Conservation (phyloP, 139 green algal genomes). For the Ettlia oleoabundans region DNA sequence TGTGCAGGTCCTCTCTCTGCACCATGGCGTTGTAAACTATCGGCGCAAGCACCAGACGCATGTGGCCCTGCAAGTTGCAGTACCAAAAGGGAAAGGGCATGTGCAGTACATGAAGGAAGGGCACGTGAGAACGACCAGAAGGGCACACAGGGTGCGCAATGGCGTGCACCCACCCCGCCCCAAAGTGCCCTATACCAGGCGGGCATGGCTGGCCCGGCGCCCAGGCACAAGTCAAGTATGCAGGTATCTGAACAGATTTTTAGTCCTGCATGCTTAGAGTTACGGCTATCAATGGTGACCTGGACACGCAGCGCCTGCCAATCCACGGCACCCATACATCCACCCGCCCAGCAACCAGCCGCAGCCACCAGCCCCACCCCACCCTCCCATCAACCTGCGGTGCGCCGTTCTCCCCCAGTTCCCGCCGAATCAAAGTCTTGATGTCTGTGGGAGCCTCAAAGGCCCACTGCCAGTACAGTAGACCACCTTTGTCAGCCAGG, state of each 20-base stretch:
- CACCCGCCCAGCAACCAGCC: background rate
- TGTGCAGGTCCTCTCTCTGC: conserved; percentile 42
- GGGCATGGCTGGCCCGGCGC: too few relatives aligned
- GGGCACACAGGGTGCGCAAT: too few relatives aligned
- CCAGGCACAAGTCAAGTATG: too few relatives aligned
- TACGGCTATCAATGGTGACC: too few relatives aligned
- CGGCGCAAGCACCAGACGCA: conserved; percentile 62
- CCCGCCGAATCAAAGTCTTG: conserved; percentile 50
- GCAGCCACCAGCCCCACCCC: background rate
- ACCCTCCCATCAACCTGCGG: conserved; percentile 29
- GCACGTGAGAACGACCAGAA: background rate
- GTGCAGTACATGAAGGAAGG: too few relatives aligned
- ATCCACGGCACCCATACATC: background rate
- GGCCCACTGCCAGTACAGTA: conserved; percentile 67
- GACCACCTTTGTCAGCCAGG: conserved; percentile 24
- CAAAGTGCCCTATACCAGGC: too few relatives aligned
- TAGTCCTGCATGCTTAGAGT: too few relatives aligned
- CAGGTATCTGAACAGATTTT: too few relatives aligned
- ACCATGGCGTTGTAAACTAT: conserved; percentile 74
- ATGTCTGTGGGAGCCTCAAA: conserved; percentile 63
- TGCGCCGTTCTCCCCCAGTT: conserved; percentile 56
- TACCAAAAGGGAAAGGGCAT: too few relatives aligned
- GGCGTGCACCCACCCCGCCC: too few relatives aligned
- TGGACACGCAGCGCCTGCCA: too few relatives aligned
- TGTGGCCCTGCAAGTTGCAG: conserved; percentile 61